Base-by-base conservation (phyloP, 2,329 filamentous ascomycete genomes). In the Pseudonectria buxi region DNA sequence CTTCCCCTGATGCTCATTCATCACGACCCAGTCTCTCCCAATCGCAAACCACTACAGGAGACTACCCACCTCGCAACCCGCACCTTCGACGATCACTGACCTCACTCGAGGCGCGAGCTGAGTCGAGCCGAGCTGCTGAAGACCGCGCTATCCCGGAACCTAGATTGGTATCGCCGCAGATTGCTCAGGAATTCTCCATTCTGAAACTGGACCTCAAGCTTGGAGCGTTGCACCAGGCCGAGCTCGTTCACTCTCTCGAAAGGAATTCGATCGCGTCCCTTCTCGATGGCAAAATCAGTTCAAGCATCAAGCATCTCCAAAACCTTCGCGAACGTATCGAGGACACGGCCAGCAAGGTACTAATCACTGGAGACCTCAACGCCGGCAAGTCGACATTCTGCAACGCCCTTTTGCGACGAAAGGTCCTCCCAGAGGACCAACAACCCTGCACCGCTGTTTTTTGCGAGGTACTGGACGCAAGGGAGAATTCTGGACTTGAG, bases 381-480 rank as follows among this genome's bases (percentile, higher is more conserved):
- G 90, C 92, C 7, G 92, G 92, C 55, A 98, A 98, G 58, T 98
- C 92, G 4, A 98, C 92, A 1, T 98, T 98, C 53, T 98, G 92
- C 67, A 98, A 98, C 61, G 92, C 92, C n/a, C 69, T 98, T 3
- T 65, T 98, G 27, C 82, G 92, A 41, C 79, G 89, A 43, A 96
- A 96, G 62, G 77, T 98, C 18, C 65, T 98, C 4, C 92, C 92
- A 1, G 92, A 96, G 62, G 92, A 98, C 52, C 90, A 98, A 60
- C 92, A 96, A 57, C 92, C 92, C 2, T 98, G 92, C 62, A 98
- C 92, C 2, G 92, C 87, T 62, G 95, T 98, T 38, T 98, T 98
- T 64, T 98, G 92, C 58, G 92, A 98, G 58, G 92, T 98, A 3
- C 64, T 98, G 39, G 89, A 98, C 61, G 84, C 86, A 5, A 78